Base-by-base conservation (phyloP, 495 filamentous ascomycete species). In the Tetracladium setigerum region DNA sequence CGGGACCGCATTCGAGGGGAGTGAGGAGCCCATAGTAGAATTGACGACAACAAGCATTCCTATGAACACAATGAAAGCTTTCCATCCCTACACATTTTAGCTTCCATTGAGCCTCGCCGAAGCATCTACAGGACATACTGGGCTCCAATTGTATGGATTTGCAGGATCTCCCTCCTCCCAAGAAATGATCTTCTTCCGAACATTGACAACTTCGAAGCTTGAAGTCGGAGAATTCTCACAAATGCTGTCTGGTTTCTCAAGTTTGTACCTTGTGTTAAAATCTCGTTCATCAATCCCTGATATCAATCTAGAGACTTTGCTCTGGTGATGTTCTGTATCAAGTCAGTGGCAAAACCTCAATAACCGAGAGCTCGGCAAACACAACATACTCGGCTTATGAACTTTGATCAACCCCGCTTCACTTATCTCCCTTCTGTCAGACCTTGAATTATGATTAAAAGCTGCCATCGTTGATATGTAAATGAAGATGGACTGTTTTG, bases 1-100 rank as follows among this genome's bases (percentile, higher is more conserved):
- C 7, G 49, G 53, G 1, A 59, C 45, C n/a, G 56, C 56, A 33
- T 56, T 82, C 46, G 77, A 77, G 1, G 84, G 81, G 13, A 90
- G 63, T 0, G 81, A 73, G 24, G 78, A 83, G 2, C 79, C 78
- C 56, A 89, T 75, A n/a, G 85, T 88, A 30, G 76, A 81, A 63
- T 89, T 89, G 58, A 86, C 60, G 36, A 89, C 84, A 24, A 77
- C 67, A 52, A 78, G 58, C 63, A 85, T 79, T 42, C 74, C 72
- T 1, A 73, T 68, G 12, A 74, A 41, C 2, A 84, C 57, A 12
- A 84, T 70, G 40, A 67, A 68, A 10, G 67, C 53, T 50, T 88
- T 89, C 57, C 70, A 78, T 36, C 52, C 50, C 70, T 77, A 27
- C 15, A 41, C 30, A 12, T 8, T 8, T 0, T 1, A 37, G 41